Base-by-base conservation (phyloP, 2,329 filamentous ascomycete species). In the Daldinia eschscholtzii region DNA sequence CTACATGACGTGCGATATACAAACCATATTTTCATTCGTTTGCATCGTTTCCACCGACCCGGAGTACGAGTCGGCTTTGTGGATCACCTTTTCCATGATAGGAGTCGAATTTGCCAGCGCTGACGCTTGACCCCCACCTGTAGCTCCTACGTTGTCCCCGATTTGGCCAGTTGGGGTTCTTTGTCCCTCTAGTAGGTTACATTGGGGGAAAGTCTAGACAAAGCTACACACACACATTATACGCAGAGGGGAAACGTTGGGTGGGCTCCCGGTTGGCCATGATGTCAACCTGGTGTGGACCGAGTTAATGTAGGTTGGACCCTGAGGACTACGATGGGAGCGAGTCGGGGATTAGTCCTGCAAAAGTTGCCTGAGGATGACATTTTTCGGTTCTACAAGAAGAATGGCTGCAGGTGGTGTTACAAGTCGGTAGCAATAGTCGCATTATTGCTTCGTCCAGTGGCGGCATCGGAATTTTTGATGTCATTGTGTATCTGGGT, bases 381-480 rank as follows among this genome's bases (percentile, higher is more conserved):
- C 26, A 18, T 44, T n/a, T 42, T 61, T 61, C 53, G 67, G 67
- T 67, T 64, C 64, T 58, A 42, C 13, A 18, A 61, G 35, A 15
- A 52, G 52, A 67, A 61, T 58, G 26, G 60, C 42, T 56, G 52
- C 42, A 39, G 41, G 4, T 53, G 20, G 37, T 62, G 60, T 64
- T 44, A 64, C 50, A 28, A 26, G 28, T 61, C 26, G 37, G 53
- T 15, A 57, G 15, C 33, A 35, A 30, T 50, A 42, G 26, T 59
- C 56, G 39, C 35, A n/a, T 44, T 70, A 37, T 61, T 41, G 2
- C 53, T 41, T 28, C 18, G 41, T 13, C 39, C 37, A 41, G 57
- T 61, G 57, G 67, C 67, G 67, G 67, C 60, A 70, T 70, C 67
- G 67, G 67, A 55, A 64, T 50, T 52, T 61, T 57, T 61, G 57